Percentiles rank a stretch among this genome's conserved stretches.
Conservation (phyloP, 2,329 filamentous ascomycete species). For the Macroventuria anomochaeta region DNA sequence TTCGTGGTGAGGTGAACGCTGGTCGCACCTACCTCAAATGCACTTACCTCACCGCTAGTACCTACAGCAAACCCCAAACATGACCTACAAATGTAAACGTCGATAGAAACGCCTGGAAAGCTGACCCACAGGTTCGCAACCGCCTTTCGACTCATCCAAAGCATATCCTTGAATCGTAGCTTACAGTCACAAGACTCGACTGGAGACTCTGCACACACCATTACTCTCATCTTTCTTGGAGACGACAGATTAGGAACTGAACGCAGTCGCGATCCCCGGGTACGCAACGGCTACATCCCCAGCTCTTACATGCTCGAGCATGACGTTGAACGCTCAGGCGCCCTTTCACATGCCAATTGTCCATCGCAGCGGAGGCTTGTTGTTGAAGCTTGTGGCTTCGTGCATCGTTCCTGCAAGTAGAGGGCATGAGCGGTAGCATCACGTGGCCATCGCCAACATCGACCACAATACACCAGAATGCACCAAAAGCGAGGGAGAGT, state of each 20-base stretch:
- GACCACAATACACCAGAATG: neutral
- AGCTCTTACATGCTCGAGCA: slow-evolving; percentile 6
- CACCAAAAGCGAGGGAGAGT: neutral
- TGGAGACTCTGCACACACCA: neutral
- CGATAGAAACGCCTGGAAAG: neutral
- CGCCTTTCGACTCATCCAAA: neutral
- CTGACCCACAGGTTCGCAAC: too few relatives aligned
- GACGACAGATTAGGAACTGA: neutral
- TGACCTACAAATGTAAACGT: neutral
- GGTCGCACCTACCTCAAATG: neutral
- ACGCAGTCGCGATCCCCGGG: neutral
- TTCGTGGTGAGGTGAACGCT: neutral
- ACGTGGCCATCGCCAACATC: neutral
- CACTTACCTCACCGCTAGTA: neutral
- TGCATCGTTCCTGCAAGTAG: neutral
- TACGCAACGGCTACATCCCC: neutral
- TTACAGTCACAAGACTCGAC: neutral
- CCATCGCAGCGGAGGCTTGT: neutral
- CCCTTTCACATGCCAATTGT: slow-evolving; percentile 11
- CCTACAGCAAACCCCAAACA: neutral
- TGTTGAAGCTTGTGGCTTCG: neutral
- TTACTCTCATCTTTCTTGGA: too few relatives aligned
- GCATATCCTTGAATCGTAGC: neutral
- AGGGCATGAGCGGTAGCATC: neutral
- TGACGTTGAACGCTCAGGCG: neutral